A percentile compares a stretch with the other conserved stretches of the same genome.
These are phyloP conservation scores for Akanthomyces muscarius DNA, from an alignment of 2,329 filamentous ascomycete genomes.

Conservation along the genomic window DNA sequence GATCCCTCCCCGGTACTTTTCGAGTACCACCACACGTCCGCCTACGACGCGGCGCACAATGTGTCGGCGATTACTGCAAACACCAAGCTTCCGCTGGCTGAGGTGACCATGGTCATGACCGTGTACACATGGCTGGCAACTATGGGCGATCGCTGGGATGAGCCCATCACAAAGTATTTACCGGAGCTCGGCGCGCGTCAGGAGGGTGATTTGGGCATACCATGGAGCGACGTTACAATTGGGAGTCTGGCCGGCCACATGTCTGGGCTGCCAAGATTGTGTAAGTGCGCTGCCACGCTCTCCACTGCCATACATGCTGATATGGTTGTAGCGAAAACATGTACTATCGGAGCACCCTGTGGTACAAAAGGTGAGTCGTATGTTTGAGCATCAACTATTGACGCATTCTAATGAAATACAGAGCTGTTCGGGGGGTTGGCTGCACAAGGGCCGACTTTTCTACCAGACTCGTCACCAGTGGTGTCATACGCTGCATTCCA, in stretches of 20 bases:
- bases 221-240: slow-evolving; percentile 24
- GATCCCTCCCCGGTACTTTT: slow-evolving; percentile 20
- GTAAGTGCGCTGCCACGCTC: slow-evolving; percentile 10
- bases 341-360: slow-evolving; percentile 19
- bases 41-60: neutral
- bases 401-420: too few relatives aligned
- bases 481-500: slow-evolving; percentile 26
- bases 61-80: slow-evolving; percentile 20
- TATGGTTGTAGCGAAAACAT: slow-evolving; percentile 15
- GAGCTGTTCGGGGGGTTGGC: neutral
- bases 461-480: slow-evolving; percentile 25
- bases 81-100: slow-evolving; percentile 28
- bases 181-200: slow-evolving; percentile 23
- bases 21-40: slow-evolving; percentile 25
- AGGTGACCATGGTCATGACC: slow-evolving; percentile 31
- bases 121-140: slow-evolving; percentile 31
- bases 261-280: slow-evolving; percentile 24
- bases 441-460: slow-evolving; percentile 19
- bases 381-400: too few relatives aligned
- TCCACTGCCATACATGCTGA: neutral
- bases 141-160: slow-evolving; percentile 28
- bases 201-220: slow-evolving; percentile 9
- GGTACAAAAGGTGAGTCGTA: slow-evolving; percentile 2
- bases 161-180: slow-evolving; percentile 27
- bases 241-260: slow-evolving; percentile 24